Evolutionary conservation across 441 rosid genomes (phyloP).

Genomic region (Populus hybrid): DNA sequence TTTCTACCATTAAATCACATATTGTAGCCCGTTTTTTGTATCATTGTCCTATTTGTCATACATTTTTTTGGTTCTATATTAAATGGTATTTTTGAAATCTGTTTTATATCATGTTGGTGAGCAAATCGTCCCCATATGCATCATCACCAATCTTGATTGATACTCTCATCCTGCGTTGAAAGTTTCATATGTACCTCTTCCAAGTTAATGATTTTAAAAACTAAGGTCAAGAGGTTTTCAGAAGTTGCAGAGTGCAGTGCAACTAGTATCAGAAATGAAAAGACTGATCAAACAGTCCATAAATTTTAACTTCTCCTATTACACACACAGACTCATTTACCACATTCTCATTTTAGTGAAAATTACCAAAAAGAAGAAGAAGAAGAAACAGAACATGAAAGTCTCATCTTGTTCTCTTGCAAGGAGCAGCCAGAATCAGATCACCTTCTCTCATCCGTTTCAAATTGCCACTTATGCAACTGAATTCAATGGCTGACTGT

Average conservation of each 20-base stretch:
- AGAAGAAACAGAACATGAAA: not conserved
- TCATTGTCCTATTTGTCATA: not conserved
- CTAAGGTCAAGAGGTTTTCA: not conserved
- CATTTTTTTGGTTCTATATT: not conserved
- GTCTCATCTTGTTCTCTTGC: slow-evolving; percentile 37
- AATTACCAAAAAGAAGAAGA: not conserved
- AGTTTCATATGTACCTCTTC: not conserved
- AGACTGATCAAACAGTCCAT: too few relatives aligned
- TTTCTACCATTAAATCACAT: slow-evolving; percentile 9
- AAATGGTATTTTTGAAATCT: not conserved
- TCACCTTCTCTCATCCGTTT: slow-evolving; percentile 43
- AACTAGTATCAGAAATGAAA: not conserved
- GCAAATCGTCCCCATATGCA: not conserved
- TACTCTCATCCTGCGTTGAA: not conserved
- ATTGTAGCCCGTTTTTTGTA: slow-evolving; percentile 23
- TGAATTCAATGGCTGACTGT: slow-evolving; percentile 20
- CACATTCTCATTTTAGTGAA: not conserved
- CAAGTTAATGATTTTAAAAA: not conserved
- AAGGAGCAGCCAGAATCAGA: slow-evolving; percentile 23
- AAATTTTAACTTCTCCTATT: too few relatives aligned
- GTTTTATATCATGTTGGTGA: not conserved
- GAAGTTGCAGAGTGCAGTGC: not conserved
- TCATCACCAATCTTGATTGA: not conserved
- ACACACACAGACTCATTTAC: too few relatives aligned
- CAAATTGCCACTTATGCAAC: slow-evolving; percentile 11